Percentiles rank a stretch among this genome's conserved stretches.
Evolutionary conservation across 352 stramenopile genomes (phyloP).

Genomic region (Pythium phragmitis): DNA sequence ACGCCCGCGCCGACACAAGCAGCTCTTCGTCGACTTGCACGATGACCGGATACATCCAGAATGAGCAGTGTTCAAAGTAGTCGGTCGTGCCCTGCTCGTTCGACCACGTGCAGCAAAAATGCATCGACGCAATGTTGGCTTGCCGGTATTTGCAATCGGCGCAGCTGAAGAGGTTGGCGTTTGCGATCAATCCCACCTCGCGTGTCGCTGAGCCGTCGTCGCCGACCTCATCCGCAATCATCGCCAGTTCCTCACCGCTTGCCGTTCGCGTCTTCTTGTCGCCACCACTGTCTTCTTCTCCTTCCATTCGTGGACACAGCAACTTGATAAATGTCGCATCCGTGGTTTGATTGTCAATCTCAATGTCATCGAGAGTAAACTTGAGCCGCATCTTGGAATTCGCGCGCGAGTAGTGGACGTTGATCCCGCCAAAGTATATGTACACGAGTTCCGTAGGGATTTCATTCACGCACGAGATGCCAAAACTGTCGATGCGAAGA

Average conservation of each 20-base stretch:
- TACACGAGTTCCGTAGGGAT: slow-evolving; percentile 87
- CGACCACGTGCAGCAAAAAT: slow-evolving; percentile 89
- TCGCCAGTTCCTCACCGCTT: slow-evolving; percentile 27
- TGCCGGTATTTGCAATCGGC: slow-evolving; percentile 83
- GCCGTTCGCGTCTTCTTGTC: slow-evolving; percentile 27
- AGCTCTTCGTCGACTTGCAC: slow-evolving; percentile 86
- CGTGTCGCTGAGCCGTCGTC: slow-evolving; percentile 18
- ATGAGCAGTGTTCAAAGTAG: slow-evolving; percentile 89
- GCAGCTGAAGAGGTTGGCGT: slow-evolving; percentile 77
- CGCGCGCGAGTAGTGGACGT: slow-evolving; percentile 65
- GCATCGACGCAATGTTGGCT: slow-evolving; percentile 73
- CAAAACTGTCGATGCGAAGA: slow-evolving; percentile 72
- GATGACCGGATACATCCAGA: slow-evolving; percentile 85
- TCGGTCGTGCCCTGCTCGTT: slow-evolving; percentile 88
- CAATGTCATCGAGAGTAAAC: slow-evolving; percentile 81
- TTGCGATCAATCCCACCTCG: slow-evolving; percentile 52
- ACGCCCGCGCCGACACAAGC: slow-evolving; percentile 67
- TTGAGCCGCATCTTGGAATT: slow-evolving; percentile 87
- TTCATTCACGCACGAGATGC: slow-evolving; percentile 87
- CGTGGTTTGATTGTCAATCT: slow-evolving; percentile 86
- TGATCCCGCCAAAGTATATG: slow-evolving; percentile 81
- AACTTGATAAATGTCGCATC: slow-evolving; percentile 86
- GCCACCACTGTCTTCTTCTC: slow-evolving; percentile 37
- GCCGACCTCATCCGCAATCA: slow-evolving; percentile 17
- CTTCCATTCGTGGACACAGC: slow-evolving; percentile 69